Conservation (phyloP, 257 asterid genomes). For the Nicotiana sylvestris region DNA sequence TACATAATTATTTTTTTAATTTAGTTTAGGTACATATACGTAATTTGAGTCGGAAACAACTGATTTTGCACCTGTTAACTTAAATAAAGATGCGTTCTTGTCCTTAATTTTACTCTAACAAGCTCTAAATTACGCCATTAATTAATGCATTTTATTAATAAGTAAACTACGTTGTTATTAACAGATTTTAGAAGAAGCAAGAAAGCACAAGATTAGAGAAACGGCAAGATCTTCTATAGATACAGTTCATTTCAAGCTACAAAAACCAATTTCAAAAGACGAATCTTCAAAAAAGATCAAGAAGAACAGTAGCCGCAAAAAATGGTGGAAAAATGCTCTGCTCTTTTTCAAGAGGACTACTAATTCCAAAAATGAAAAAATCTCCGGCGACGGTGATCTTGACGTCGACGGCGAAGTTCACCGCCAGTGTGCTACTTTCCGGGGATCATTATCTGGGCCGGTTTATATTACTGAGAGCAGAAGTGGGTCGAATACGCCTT, state of each 20-base stretch:
- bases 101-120: not conserved
- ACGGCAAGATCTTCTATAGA: conserved; percentile 15
- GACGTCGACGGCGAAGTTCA: not conserved
- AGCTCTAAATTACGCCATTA: not conserved
- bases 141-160: not conserved
- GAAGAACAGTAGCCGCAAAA: conserved; percentile 44
- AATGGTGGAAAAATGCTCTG: conserved; percentile 81
- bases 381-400: not conserved
- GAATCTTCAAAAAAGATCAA: conserved; percentile 57
- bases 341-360: conserved; percentile 39
- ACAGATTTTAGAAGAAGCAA: conserved; percentile 72
- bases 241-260: conserved; percentile 32
- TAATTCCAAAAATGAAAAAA: conserved; percentile 1
- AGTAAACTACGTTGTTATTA: conserved; percentile 10
- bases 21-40: not conserved
- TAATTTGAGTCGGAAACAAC: not conserved
- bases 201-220: conserved; percentile 43
- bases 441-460: conserved; percentile 59
- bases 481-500: conserved; percentile 57
- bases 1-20: too few species aligned
- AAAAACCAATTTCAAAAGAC: conserved; percentile 28
- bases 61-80: not conserved
- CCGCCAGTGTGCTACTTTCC: conserved; percentile 5
- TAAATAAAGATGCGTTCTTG: not conserved
- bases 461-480: conserved; percentile 68